Conservation (phyloP, 78 protist genomes). For the Dictyostelium discoideum region dicty_2.7 NC_007088.5:6075001-6075500, state of each 20-base stretch:
- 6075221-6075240: not conserved
- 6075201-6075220: conserved; percentile 35
- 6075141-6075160: conserved; percentile 26
- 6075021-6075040: not conserved
- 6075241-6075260: conserved; percentile 14
- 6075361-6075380: not conserved
- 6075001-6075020: no score
- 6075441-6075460: conserved; percentile 9
- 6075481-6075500: conserved; percentile 13
- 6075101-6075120: not conserved
- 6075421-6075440: conserved; percentile 1
- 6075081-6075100: conserved; percentile 9
- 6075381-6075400: not conserved
- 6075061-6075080: conserved; percentile 21
- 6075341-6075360: conserved; percentile 51
- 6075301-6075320: conserved; percentile 47
- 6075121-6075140: not conserved
- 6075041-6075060: conserved; percentile 44
- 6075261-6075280: not conserved
- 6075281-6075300: not conserved
- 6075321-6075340: conserved; percentile 23
- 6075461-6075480: not conserved
- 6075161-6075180: conserved; percentile 53
- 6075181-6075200: conserved; percentile 22
- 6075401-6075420: conserved; percentile 1